Evolutionary conservation across 495 filamentous ascomycete genomes (phyloP).

Genomic region (Podospora pseudoanserina): DNA sequence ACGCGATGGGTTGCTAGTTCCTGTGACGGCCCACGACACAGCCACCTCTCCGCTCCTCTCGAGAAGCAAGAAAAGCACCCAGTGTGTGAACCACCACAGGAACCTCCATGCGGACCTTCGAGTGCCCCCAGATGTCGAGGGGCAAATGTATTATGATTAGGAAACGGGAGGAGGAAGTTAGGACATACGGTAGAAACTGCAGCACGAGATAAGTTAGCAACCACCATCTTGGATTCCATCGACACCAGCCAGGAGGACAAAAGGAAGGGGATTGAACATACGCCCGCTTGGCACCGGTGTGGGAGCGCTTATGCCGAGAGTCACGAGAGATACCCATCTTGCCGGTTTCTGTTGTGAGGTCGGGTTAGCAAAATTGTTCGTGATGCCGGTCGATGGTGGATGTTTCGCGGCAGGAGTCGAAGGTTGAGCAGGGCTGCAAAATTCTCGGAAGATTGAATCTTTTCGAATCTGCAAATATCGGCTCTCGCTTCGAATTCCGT

Average conservation of each 20-base stretch:
- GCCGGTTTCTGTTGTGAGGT: slow-evolving; percentile 37
- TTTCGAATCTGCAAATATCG: slow-evolving; percentile 8
- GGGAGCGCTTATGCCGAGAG: slow-evolving; percentile 97
- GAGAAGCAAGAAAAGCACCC: not conserved
- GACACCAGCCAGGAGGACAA: slow-evolving; percentile 4
- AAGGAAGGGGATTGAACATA: slow-evolving; percentile 14
- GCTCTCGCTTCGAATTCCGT: not conserved
- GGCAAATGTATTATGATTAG: slow-evolving; percentile 17
- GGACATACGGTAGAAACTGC: slow-evolving; percentile 38
- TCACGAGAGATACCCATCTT: slow-evolving; percentile 99
- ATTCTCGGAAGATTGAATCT: slow-evolving; percentile 1
- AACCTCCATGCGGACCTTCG: slow-evolving; percentile 54
- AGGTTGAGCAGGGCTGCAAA: not conserved
- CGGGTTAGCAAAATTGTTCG: slow-evolving; percentile 15
- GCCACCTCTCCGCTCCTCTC: slow-evolving; percentile 12
- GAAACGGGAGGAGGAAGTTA: slow-evolving; percentile 19
- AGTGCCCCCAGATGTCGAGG: slow-evolving; percentile 27
- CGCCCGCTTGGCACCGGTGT: slow-evolving; percentile 93
- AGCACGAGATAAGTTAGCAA: slow-evolving; percentile 25
- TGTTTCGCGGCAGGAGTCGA: slow-evolving; percentile 16
- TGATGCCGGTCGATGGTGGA: slow-evolving; percentile 11
- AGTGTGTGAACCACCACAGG: slow-evolving; percentile 8
- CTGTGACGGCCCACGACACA: slow-evolving; percentile 22
- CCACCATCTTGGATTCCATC: not conserved
- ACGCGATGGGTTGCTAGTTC: slow-evolving; percentile 47